Evolutionary conservation across 2,329 filamentous ascomycete genomes (phyloP), one percentile per base, ranked within the genome.

Genomic region (Metarhizium sp.): DNA sequence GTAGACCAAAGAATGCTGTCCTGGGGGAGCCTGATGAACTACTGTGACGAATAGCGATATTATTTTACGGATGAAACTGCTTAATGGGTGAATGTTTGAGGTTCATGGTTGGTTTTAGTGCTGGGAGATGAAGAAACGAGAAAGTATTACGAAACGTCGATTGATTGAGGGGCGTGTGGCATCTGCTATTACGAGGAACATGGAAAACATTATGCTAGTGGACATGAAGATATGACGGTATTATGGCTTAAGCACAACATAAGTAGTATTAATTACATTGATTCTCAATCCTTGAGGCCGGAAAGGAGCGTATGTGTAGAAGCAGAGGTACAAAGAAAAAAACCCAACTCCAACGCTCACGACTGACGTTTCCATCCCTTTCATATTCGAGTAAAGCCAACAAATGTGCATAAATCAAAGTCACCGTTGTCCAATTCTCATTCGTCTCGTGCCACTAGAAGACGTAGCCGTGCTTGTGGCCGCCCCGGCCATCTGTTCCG

Each of bases 401-500:
- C 14, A 11, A 34, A 40, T 13, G 38, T 16, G 11, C 14, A n/a
- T 40, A 11, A n/a, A 40, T 14, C 38, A 5, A 2, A 16, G 13
- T 7, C 38, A 11, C 38, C 38, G 11, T 16, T 6, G 38, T 16
- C 38, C 38, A 40, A 40, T 1, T 5, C 13, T 8, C 11, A n/a
- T n/a, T 46, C 42, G 11, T 45, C 29, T 2, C 16, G 16, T 6
- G 14, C 18, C 7, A 4, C 14, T 30, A 48, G 25, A 48, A 48
- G 25, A 30, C 18, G 45, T 48, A 11, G 25, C 20, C 20, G 25
- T 30, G 45, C 45, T 48, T 29, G 57, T 67, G 77, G 55, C 73
- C 76, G 56, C 82, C 81, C 42, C 84, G 80, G 2, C 86, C 86
- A 68, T 90, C 87, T 50, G 86, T 90, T 45, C 87, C 86, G 62